phyloP scores from a whole-genome alignment of 768 basidiomycete genomes.

The Amanita inopinata region DNA sequence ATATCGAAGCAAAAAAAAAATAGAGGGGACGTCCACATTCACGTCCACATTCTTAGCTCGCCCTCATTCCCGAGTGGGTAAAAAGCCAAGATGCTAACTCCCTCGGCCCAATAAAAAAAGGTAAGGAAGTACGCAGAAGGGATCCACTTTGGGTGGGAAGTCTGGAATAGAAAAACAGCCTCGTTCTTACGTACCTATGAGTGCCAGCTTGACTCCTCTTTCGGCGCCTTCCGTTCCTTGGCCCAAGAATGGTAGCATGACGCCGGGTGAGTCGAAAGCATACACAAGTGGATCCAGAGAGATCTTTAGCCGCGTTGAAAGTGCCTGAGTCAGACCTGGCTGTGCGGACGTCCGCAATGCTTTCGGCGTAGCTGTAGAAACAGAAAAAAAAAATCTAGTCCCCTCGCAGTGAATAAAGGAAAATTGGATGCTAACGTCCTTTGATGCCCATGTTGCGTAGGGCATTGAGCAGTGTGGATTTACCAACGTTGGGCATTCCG shows the following conservation, averaged over 20 bases:
- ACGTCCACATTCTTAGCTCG: too few species aligned
- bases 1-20: slow-evolving; percentile 1
- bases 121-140: neutral
- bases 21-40: slow-evolving; percentile 6
- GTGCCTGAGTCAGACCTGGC: slow-evolving; percentile 81
- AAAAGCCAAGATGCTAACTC: too few species aligned
- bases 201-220: slow-evolving; percentile 82
- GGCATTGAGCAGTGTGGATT: slow-evolving; percentile 89
- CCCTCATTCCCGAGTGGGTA: too few species aligned
- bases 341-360: slow-evolving; percentile 82
- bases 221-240: slow-evolving; percentile 80
- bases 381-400: slow-evolving; percentile 8
- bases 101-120: too few species aligned
- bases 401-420: slow-evolving; percentile 5
- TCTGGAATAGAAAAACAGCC: neutral
- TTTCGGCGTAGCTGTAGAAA: slow-evolving; percentile 60
- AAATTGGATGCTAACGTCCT: slow-evolving; percentile 53
- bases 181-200: slow-evolving; percentile 65
- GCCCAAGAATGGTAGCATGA: slow-evolving; percentile 94
- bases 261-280: slow-evolving; percentile 92
- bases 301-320: slow-evolving; percentile 86
- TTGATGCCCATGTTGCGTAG: slow-evolving; percentile 79
- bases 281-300: slow-evolving; percentile 76
- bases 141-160: too few species aligned
- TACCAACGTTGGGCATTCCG: slow-evolving; percentile 99